Evolutionary conservation across 768 basidiomycete genomes (phyloP).

Genomic region (Paxillus rubicundulus): DNA sequence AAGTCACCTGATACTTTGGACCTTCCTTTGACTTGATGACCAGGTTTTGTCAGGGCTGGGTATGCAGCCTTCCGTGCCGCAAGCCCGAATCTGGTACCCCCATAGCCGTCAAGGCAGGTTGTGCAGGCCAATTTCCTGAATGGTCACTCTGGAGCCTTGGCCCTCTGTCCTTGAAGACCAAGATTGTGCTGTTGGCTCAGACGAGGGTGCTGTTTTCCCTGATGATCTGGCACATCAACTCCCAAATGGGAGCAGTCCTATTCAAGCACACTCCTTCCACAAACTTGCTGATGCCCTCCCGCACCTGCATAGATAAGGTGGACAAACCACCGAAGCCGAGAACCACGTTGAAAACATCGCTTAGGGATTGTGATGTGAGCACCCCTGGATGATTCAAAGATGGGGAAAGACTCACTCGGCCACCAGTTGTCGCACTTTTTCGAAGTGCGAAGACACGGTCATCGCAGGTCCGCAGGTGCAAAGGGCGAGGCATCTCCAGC

Average conservation of each 20-base stretch:
- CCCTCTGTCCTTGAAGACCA: background rate
- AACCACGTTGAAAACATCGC: background rate
- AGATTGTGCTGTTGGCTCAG: background rate
- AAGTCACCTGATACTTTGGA: background rate
- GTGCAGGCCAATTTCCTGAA: background rate
- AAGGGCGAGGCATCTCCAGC: background rate
- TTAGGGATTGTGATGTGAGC: background rate
- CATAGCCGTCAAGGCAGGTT: background rate
- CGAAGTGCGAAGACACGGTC: background rate
- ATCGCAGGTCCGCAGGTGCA: background rate
- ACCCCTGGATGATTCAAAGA: background rate
- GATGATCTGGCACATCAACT: background rate
- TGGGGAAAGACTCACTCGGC: background rate
- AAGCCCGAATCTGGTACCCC: background rate
- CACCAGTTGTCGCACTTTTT: background rate
- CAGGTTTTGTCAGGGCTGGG: background rate
- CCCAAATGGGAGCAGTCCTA: background rate
- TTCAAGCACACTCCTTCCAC: background rate
- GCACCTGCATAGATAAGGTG: background rate
- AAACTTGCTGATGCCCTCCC: background rate
- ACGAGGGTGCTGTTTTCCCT: background rate
- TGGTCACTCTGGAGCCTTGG: background rate
- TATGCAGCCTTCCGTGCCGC: background rate
- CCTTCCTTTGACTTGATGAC: background rate
- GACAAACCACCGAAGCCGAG: slow-evolving; percentile 1